Percentiles rank a stretch among this genome's conserved stretches.
Conservation (phyloP, 2,329 filamentous ascomycete species). For the Tolypocladium amazonense region DNA sequence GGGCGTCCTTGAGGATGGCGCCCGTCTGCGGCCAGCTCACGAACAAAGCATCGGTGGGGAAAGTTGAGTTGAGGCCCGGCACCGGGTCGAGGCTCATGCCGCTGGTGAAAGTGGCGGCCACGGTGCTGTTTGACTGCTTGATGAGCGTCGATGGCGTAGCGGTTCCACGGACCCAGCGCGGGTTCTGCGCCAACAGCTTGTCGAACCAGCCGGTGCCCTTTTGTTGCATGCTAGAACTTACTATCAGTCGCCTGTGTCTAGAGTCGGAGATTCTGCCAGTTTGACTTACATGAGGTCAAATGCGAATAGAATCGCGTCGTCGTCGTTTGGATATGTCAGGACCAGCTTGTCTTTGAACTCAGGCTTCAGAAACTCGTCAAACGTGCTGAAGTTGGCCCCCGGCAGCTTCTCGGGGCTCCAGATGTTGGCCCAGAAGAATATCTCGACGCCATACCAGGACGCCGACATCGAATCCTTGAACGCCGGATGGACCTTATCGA, state of each 20-base stretch:
- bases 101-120: conserved; percentile 23
- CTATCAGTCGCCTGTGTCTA: not conserved
- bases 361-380: conserved; percentile 31
- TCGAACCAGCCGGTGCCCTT: conserved; percentile 37
- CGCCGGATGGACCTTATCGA: conserved; percentile 27
- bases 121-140: conserved; percentile 13
- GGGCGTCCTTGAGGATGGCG: conserved; percentile 36
- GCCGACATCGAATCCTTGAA: conserved; percentile 32
- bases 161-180: conserved; percentile 41
- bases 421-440: conserved; percentile 25
- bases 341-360: conserved; percentile 42
- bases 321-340: conserved; percentile 46
- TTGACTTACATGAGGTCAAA: conserved; percentile 35
- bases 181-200: conserved; percentile 33
- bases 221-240: conserved; percentile 18
- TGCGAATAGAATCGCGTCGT: conserved; percentile 42
- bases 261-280: not conserved
- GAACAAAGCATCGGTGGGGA: conserved; percentile 27
- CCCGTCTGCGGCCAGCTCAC: conserved; percentile 37
- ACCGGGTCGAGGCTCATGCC: conserved; percentile 8
- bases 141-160: conserved; percentile 28
- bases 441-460: conserved; percentile 27
- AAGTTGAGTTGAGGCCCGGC: conserved; percentile 11
- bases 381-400: conserved; percentile 23
- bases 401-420: conserved; percentile 24